Base-by-base conservation (phyloP, 352 stramenopile species). In the Phytophthora capsici region DNA sequence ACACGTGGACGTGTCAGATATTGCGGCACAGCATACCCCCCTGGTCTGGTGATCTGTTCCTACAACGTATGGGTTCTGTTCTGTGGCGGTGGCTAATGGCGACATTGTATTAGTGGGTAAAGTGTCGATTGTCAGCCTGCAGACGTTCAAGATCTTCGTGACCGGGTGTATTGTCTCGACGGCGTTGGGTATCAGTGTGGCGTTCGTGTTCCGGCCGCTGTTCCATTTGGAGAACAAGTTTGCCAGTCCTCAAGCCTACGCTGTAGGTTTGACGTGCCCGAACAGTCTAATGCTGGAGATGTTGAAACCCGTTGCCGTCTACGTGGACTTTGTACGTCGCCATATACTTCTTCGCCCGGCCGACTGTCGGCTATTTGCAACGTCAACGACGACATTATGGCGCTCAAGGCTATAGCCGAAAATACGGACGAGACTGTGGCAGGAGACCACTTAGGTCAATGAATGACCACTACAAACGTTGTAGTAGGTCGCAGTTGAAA, bases 41-140 rank as follows among this genome's bases (percentile, higher is more conserved):
- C 57, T 93, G n/a, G n/a, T 84, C 87, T 0, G 84, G 87, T 1
- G 79, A 93, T 7, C 66, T 95, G 43, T 95, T 93, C 58, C 59
- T 93, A 16, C 78, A 84, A 28, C 87, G 19, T 88, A 93, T 56
- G 84, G 92, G 3, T 95, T 95, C 70, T 93, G 82, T 50, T 83
- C 82, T 0, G 84, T 95, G 12, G 80, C 85, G 0, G 82, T 95
- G 8, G 83, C 84, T 19, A 82, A 92, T 16, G 82, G 80, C 0
- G 87, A 93, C 58, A 87, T 91, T 28, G 74, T 95, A 30, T 87
- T 84, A 30, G 78, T 91, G 2, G 84, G 84, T 34, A 92, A 91
- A 61, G 75, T 89, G 0, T 90, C 79, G 2, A 69, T 90, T 19
- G 69, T 95, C 16, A 82, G 82, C 10, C 50, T 80, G 8, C 78